These are phyloP conservation scores for Coelastrella sp. DNA, from an alignment of 139 green algal genomes.

Conservation along the genomic window DNA sequence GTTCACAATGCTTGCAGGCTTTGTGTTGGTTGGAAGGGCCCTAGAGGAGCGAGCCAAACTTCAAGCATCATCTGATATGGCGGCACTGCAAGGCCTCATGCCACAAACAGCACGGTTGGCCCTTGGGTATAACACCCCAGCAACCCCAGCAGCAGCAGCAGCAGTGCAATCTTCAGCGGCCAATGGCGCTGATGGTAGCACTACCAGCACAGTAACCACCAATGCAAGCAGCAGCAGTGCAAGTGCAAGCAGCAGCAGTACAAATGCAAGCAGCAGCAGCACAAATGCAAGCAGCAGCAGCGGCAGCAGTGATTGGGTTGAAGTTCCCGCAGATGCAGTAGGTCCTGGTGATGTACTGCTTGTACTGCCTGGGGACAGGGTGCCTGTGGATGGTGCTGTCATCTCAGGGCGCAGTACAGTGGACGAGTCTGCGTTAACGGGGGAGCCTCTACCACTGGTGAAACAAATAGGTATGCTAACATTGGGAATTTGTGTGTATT, in stretches of 20 bases:
- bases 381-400: constrained; percentile 91
- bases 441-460: constrained; percentile 87
- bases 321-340: constrained; percentile 82
- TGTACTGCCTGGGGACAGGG: constrained; percentile 86
- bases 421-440: constrained; percentile 88
- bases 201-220: neutral
- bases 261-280: constrained; percentile 46
- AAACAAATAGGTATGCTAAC: constrained; percentile 64
- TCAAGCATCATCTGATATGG: constrained; percentile 91
- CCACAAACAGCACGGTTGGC: constrained; percentile 76
- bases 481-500: neutral
- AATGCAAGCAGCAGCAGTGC: neutral
- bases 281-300: constrained; percentile 1
- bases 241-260: constrained; percentile 51
- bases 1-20: constrained; percentile 67
- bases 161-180: neutral
- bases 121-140: neutral
- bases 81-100: constrained; percentile 90
- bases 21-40: constrained; percentile 90
- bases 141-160: constrained; percentile 22
- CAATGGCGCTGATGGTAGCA: too few species aligned
- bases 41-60: constrained; percentile 97
- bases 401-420: constrained; percentile 72
- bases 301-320: constrained; percentile 51
- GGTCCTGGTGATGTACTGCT: constrained; percentile 76